Evolutionary conservation across 208 protist genomes (phyloP).

Genomic region (Leishmania gerbilli): DNA sequence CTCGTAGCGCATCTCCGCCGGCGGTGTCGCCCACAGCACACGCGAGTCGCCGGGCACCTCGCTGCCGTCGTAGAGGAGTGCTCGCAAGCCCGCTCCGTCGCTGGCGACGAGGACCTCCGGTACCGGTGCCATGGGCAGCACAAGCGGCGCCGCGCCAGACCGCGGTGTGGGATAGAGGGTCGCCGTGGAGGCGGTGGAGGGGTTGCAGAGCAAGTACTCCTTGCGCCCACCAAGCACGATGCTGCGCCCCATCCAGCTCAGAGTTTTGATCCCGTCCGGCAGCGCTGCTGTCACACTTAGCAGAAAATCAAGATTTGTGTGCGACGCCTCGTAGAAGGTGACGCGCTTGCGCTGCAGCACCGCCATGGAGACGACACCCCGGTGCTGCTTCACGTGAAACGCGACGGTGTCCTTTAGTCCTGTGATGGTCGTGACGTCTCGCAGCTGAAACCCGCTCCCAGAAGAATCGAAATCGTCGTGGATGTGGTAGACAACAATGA

Average conservation of each 20-base stretch:
- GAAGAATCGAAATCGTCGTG: background rate
- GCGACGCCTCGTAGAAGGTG: conserved; percentile 51
- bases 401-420: conserved; percentile 44
- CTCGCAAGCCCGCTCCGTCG: conserved; percentile 44
- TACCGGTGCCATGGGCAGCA: conserved; percentile 62
- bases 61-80: conserved; percentile 61
- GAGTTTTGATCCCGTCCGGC: conserved; percentile 47
- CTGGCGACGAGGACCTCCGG: conserved; percentile 60
- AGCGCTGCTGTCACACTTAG: conserved; percentile 39
- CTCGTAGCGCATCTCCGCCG: conserved; percentile 39
- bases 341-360: conserved; percentile 59
- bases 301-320: conserved; percentile 21
- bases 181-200: conserved; percentile 14
- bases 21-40: conserved; percentile 20
- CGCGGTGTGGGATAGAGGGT: conserved; percentile 35
- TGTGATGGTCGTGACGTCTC: conserved; percentile 15
- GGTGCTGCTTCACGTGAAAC: conserved; percentile 54
- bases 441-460: conserved; percentile 3
- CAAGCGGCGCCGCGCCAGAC: conserved; percentile 41
- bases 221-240: conserved; percentile 58
- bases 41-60: conserved; percentile 42
- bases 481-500: conserved; percentile 19
- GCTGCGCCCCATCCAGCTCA: conserved; percentile 60
- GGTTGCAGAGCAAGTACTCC: conserved; percentile 43
- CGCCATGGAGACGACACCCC: conserved; percentile 44